Evolutionary conservation across 1,284 basidiomycete genomes (phyloP).

Genomic region (Tremellales sp.): DNA sequence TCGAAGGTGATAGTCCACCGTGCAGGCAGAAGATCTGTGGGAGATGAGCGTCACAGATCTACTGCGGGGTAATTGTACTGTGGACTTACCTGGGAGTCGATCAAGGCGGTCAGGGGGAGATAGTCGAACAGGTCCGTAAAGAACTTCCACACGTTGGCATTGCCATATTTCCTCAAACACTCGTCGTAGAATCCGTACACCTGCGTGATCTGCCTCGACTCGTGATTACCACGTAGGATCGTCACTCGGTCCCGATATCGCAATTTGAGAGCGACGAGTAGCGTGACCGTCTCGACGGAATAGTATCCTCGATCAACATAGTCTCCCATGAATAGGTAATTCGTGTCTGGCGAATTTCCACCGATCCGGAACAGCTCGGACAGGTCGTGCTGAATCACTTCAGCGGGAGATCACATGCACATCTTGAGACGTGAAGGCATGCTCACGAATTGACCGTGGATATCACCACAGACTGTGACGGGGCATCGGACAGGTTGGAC

Average conservation of each 20-base stretch:
- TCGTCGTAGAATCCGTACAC: conserved; percentile 99
- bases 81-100: conserved; percentile 89
- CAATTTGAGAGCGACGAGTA: conserved; percentile 97
- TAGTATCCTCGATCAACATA: conserved; percentile 99
- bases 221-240: conserved; percentile 97
- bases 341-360: conserved; percentile 98
- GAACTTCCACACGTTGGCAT: conserved; percentile 99
- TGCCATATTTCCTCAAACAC: conserved; percentile 98
- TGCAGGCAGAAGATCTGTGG: conserved; percentile 96
- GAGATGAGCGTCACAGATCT: background rate
- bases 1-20: conserved; percentile 96
- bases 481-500: conserved; percentile 97
- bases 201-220: conserved; percentile 98
- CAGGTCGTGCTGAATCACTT: conserved; percentile 79
- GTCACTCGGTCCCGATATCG: conserved; percentile 98
- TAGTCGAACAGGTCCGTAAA: conserved; percentile 99
- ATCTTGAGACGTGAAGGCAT: conserved; percentile 9
- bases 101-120: conserved; percentile 91
- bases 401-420: conserved; percentile 2
- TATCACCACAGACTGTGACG: conserved; percentile 95
- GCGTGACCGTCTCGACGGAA: conserved; percentile 96
- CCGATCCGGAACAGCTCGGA: conserved; percentile 99
- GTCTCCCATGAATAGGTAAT: conserved; percentile 99
- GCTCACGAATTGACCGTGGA: conserved; percentile 99
- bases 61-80: background rate